Percentiles rank a stretch among this genome's conserved stretches.
These are phyloP conservation scores for Backusella tarrabulga DNA, from an alignment of 192 early-diverging fungal species.

Conservation along the genomic window DNA sequence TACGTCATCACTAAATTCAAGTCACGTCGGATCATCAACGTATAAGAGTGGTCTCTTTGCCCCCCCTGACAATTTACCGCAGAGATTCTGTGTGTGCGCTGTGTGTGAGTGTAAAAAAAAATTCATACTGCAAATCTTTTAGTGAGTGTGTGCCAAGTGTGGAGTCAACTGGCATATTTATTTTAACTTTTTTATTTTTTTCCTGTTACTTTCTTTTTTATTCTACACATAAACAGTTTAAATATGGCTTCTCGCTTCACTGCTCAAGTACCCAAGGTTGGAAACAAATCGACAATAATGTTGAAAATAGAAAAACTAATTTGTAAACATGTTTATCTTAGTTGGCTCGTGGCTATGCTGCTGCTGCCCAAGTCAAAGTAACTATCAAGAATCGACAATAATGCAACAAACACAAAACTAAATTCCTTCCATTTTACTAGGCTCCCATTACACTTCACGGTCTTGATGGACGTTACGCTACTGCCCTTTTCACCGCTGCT, in stretches of 20 bases:
- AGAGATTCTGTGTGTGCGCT: background rate
- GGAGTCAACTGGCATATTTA: background rate
- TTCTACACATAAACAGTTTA: background rate
- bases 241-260: slow-evolving; percentile 34
- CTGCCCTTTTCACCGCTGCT: slow-evolving; percentile 93
- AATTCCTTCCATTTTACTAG: slow-evolving; percentile 37
- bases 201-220: slow-evolving; percentile 16
- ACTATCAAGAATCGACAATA: background rate
- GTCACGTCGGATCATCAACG: background rate
- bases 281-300: background rate
- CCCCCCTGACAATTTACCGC: background rate
- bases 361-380: slow-evolving; percentile 48
- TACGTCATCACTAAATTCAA: background rate
- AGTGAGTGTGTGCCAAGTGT: background rate
- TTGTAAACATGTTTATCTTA: slow-evolving; percentile 21
- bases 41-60: background rate
- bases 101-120: background rate
- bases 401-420: background rate
- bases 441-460: slow-evolving; percentile 84
- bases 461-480: slow-evolving; percentile 97
- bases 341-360: slow-evolving; percentile 61
- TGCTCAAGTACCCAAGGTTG: slow-evolving; percentile 28
- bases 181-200: background rate
- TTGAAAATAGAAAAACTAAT: background rate
- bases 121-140: background rate